Evolutionary conservation across 495 filamentous ascomycete species (phyloP).

Genomic region (Tuber borchii): DNA sequence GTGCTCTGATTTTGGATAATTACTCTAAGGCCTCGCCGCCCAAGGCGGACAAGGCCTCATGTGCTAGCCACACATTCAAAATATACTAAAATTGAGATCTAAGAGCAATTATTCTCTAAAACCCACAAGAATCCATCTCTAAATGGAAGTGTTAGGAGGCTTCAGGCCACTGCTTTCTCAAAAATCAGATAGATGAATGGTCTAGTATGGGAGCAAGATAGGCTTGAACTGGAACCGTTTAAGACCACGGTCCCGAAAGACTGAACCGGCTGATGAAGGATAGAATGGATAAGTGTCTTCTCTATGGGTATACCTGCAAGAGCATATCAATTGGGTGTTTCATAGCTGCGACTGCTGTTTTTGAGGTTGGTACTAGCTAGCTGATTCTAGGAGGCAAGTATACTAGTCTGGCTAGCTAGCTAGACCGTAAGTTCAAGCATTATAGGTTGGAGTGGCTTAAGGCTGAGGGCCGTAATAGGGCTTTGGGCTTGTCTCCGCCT

Average conservation of each 20-base stretch:
- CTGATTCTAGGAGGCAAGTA: neutral
- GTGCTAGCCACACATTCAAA: too few species aligned
- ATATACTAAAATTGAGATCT: too few species aligned
- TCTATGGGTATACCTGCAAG: neutral
- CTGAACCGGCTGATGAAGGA: neutral
- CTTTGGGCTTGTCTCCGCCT: neutral
- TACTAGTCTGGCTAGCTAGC: neutral
- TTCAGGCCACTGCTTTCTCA: too few species aligned
- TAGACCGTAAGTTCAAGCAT: neutral
- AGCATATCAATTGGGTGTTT: neutral
- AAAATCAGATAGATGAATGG: too few species aligned
- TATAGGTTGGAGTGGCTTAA: neutral
- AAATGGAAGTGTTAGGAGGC: too few species aligned
- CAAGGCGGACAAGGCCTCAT: too few species aligned
- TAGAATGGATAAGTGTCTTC: neutral
- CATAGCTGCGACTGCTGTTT: neutral
- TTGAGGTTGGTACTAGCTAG: neutral
- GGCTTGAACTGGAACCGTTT: neutral
- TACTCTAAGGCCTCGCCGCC: too few species aligned
- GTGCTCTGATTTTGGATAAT: too few species aligned
- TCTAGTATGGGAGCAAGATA: neutral
- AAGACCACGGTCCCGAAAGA: neutral
- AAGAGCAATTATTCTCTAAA: too few species aligned
- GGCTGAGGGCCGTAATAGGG: neutral
- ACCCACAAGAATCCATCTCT: too few species aligned